Base-by-base conservation (phyloP, 495 filamentous ascomycete species). In the Aspergillus leporis region DNA sequence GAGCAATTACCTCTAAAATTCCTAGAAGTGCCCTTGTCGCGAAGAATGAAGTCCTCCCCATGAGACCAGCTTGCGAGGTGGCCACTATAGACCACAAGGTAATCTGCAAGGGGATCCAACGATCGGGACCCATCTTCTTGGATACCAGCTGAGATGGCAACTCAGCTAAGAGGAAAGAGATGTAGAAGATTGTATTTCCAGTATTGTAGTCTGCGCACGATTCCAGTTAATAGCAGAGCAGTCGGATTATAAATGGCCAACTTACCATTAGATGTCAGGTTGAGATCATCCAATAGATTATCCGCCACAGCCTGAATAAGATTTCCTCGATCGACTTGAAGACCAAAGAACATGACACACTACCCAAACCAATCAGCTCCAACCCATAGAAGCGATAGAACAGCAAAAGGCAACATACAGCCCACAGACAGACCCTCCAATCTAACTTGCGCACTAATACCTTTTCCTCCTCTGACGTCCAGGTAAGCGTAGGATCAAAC, bases 61-160 rank as follows among this genome's bases (percentile, higher is more conserved):
- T 78, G 16, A 93, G 65, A 40, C 77, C 81, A 16, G 83, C 83
- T 66, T 92, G 89, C 4, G 74, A 73, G 43, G 74, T 75, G 0
- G 88, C 86, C 10, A 91, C 85, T 4, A 90, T 64, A 31, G 83
- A 87, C 88, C 90, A 93, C 0, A 85, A 73, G 0, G 87, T 72
- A 73, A 92, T 92, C 65, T 92, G 88, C 18, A 84, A 71, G 0
- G 90, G 89, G 43, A 93, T 91, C 87, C 90, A 93, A 9, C 81
- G 79, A 69, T 93, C 90, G 1, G 90, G 88, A 0, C 90, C 90
- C 21, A 91, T 61, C 63, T 78, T 78, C 67, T 91, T 90, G 34
- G 74, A 79, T 18, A 90, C 69, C 1, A 90, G 73, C 61, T 90
- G 87, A 0, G 86, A 89, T 0, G 87, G 87, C 14, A 90, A 70